Base-by-base conservation (phyloP, 345 rosid species). In the Moricandia moricandioides region DNA sequence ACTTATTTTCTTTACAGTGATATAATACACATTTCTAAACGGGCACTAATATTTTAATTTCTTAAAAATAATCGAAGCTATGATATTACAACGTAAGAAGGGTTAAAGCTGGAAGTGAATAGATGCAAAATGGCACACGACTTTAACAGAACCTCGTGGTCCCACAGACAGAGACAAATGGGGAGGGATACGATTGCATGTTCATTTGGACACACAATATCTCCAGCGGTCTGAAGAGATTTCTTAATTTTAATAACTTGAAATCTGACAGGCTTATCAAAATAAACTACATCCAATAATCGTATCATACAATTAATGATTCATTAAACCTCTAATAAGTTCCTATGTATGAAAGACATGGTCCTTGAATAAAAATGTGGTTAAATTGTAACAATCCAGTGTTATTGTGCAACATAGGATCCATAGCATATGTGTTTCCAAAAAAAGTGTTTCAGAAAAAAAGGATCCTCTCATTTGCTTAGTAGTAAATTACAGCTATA, bases 121-220 rank as follows among this genome's bases (percentile, higher is more conserved):
- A 55, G 13, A 21, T 55, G 30, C n/a, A 21, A 40, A 40, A 55
- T 55, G 59, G 30, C 30, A 55, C n/a, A 10, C 59, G 59, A 55
- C 29, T 55, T 55, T 55, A 55, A 55, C 31, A 21, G 6, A 6
- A 14, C 14, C 29, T 55, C 14, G 10, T 55, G 60, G 31, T 24
- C 62, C 37, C 69, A 72, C 69, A 16, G 77, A 54, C 62, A 31
- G 21, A 64, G 26, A 54, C 64, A 62, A 62, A 71, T 4, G 26
- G 16, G 26, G n/a, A 54, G 11, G 10, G 55, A 73, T 64, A 64
- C 56, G 64, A 74, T 67, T 74, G 78, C 78, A 45, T 58, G 29
- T 74, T 68, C 60, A 29, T 40, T 56, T 16, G 34, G 70, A 64
- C 13, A 35, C 56, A 27, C 14, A 8, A 16, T 35, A 72, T 72